Percentiles rank a stretch among this genome's conserved stretches.
Conservation (phyloP, 2,329 filamentous ascomycete species). For the Colletotrichum sp. region DNA sequence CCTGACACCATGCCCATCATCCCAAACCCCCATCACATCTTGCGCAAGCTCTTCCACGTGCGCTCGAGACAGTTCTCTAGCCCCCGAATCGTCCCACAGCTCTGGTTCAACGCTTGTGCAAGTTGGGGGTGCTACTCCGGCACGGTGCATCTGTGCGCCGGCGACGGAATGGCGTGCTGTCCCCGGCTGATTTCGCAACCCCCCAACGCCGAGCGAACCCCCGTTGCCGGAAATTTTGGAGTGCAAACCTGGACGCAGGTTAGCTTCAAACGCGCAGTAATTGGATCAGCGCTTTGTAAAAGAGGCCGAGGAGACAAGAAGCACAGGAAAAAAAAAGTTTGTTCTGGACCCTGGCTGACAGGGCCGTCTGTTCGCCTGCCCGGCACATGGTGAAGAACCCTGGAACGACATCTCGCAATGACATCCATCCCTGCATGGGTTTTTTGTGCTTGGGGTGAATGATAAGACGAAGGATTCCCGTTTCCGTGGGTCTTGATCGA, state of each 20-base stretch:
- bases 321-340: constrained; percentile 1
- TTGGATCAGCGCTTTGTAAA: not conserved
- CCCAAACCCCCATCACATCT: not conserved
- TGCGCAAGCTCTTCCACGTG: not conserved
- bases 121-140: not conserved
- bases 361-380: not conserved
- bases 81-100: not conserved
- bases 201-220: not conserved
- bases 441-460: not conserved
- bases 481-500: not conserved
- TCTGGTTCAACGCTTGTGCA: not conserved
- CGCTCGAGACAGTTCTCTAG: not conserved
- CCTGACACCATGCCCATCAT: not conserved
- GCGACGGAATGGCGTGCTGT: constrained; percentile 20
- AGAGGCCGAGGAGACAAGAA: not conserved
- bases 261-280: not conserved
- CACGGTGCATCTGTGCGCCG: not conserved
- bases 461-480: constrained; percentile 14
- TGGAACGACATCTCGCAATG: not conserved
- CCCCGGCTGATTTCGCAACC: constrained; percentile 16
- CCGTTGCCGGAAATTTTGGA: not conserved
- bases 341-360: constrained; percentile 7
- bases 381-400: not conserved
- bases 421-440: constrained; percentile 2
- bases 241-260: not conserved